phyloP scores from a whole-genome alignment of 192 early-diverging fungal genomes.

The Coemansia guatemalensis region DNA sequence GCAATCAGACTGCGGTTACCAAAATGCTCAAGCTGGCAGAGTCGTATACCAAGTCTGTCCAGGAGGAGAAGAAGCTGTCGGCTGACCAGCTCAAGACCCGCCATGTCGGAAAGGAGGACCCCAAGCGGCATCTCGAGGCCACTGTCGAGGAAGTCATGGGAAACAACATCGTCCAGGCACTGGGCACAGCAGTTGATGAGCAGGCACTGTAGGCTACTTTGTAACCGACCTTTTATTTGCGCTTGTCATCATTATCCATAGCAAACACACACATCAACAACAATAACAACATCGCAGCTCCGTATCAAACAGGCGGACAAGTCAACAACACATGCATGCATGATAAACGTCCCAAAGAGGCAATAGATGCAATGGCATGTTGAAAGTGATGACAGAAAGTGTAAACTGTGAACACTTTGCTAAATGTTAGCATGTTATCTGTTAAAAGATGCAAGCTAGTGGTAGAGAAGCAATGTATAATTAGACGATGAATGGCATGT shows the following conservation, averaged over 20 bases:
- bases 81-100: slow-evolving; percentile 94
- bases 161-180: slow-evolving; percentile 94
- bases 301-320: too few species aligned
- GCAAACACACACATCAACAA: not conserved
- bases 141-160: slow-evolving; percentile 92
- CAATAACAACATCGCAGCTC: too few species aligned
- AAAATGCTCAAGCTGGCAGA: slow-evolving; percentile 89
- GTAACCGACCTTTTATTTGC: not conserved
- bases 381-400: too few species aligned
- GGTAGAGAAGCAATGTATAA: not conserved
- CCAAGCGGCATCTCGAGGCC: slow-evolving; percentile 96
- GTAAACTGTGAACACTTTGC: too few species aligned
- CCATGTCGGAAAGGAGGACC: slow-evolving; percentile 99
- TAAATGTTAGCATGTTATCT: too few species aligned
- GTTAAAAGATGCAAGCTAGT: too few species aligned
- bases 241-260: not conserved
- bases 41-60: slow-evolving; percentile 96
- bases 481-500: not conserved
- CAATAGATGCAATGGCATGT: too few species aligned
- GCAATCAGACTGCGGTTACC: slow-evolving; percentile 86
- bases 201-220: slow-evolving; percentile 55
- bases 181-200: slow-evolving; percentile 88
- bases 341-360: not conserved
- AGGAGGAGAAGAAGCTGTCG: slow-evolving; percentile 94
- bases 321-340: not conserved